Percentiles rank a stretch among this genome's conserved stretches.
phyloP scores from a whole-genome alignment of 345 rosid genomes.

The Eucalyptus sideroxylon region DNA sequence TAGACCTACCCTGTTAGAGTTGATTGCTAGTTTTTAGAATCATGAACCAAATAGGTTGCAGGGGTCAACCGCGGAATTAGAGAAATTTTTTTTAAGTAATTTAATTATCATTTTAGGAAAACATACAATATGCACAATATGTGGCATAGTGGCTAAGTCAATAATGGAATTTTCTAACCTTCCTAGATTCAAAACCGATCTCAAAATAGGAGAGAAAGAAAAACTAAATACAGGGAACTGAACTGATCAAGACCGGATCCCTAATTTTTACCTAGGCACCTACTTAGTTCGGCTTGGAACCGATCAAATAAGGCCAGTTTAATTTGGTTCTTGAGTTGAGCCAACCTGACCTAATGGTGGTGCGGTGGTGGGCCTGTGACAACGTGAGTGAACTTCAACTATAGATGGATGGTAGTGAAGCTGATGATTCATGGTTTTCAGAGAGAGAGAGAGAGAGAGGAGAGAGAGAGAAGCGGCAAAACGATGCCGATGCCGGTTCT shows the following conservation, averaged over 20 bases:
- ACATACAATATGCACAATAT: not conserved
- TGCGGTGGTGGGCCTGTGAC: not conserved
- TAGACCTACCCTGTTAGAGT: not conserved
- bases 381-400: not conserved
- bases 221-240: not conserved
- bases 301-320: not conserved
- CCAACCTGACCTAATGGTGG: not conserved
- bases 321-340: not conserved
- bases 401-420: not conserved
- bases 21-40: not conserved
- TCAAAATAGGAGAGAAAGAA: not conserved
- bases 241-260: not conserved
- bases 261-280: not conserved
- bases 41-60: not conserved
- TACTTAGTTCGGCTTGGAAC: not conserved
- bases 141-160: not conserved
- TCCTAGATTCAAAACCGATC: not conserved
- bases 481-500: not conserved
- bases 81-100: not conserved
- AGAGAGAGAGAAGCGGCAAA: not conserved
- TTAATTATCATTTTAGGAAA: not conserved
- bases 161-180: not conserved
- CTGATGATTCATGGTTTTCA: not conserved
- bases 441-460: not conserved
- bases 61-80: not conserved